These are phyloP conservation scores for Buddleja alternifolia DNA, from an alignment of 257 asterid species.

Conservation along the genomic window DNA sequence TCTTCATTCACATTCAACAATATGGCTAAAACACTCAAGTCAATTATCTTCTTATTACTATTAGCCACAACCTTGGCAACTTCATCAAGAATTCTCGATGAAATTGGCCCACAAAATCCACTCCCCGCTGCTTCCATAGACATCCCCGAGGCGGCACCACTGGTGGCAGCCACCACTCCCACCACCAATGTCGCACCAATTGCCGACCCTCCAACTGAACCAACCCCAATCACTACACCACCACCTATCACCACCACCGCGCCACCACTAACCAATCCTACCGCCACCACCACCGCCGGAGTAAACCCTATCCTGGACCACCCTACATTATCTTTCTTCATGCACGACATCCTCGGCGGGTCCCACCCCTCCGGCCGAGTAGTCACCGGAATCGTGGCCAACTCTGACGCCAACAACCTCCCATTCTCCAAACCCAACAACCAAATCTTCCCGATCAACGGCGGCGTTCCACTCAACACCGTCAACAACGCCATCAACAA, in stretches of 20 bases:
- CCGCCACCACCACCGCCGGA: constrained; percentile 9
- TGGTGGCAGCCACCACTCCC: constrained; percentile 40
- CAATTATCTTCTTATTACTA: constrained; percentile 43
- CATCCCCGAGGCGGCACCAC: constrained; percentile 36
- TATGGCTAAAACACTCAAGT: constrained; percentile 26
- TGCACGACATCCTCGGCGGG: constrained; percentile 90
- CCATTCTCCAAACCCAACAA: constrained; percentile 81
- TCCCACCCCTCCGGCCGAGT: constrained; percentile 82
- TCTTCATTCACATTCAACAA: constrained; percentile 11
- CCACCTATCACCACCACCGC: constrained; percentile 27
- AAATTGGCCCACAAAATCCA: constrained; percentile 18
- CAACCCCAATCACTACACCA: constrained; percentile 33
- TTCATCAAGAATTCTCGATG: constrained; percentile 55
- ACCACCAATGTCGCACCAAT: too few species aligned
- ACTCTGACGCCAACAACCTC: constrained; percentile 63
- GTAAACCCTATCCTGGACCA: too few species aligned
- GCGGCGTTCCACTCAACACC: constrained; percentile 90
- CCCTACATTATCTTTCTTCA: constrained; percentile 60
- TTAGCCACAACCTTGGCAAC: constrained; percentile 43
- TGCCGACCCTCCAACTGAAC: too few species aligned
- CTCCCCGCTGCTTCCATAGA: too few species aligned
- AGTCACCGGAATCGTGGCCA: constrained; percentile 77
- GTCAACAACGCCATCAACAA: constrained; percentile 69
- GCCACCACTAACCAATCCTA: neutral
- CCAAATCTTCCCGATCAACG: constrained; percentile 73